Evolutionary conservation across 176 grass and related monocot genomes (phyloP), one percentile per base, ranked within the genome.

Genomic region (Oryza longistaminata): DNA sequence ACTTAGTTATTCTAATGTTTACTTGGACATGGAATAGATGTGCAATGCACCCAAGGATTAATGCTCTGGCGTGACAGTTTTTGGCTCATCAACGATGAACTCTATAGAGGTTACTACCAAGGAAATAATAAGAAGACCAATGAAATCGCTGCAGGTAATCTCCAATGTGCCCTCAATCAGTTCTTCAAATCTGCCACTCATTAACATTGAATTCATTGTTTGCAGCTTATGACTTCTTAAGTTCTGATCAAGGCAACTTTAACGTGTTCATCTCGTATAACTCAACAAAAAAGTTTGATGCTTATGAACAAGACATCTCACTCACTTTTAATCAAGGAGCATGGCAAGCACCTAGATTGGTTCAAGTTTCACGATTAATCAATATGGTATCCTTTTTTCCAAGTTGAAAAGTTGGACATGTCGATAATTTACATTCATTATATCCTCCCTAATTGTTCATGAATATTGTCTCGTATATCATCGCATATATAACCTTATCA

Each of bases 171-270:
- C 24, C 45, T 66, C 9, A 58, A 49, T 73, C 66, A 71, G 15
- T 77, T 77, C 48, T 79, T 76, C 7, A 58, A 72, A 48, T 53
- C 55, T 44, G 42, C 17, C 17, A 39, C 24, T 88, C 58, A 19
- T 78, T 66, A 73, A 50, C 69, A 27, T 67, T 53, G 66, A 76
- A 11, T 84, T 68, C 52, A 69, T 74, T 78, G 24, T 66, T 60
- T 93, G 84, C 82, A 93, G 88, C 81, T 16, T 93, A 87, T 21
- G 81, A 93, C 66, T 85, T 93, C 84, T 89, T 85, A 74, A 90
- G 88, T 35, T 88, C 88, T 78, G 78, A 84, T 67, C 34, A 78
- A 5, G 27, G 42, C n/a, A 88, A 50, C 44, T 93, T 86, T 26
- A 81, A 87, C 58, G 60, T 93, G 80, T 66, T 62, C 11, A 85